Conservation (phyloP, 345 rosid genomes). For the Arabidopsis suecica region DNA sequence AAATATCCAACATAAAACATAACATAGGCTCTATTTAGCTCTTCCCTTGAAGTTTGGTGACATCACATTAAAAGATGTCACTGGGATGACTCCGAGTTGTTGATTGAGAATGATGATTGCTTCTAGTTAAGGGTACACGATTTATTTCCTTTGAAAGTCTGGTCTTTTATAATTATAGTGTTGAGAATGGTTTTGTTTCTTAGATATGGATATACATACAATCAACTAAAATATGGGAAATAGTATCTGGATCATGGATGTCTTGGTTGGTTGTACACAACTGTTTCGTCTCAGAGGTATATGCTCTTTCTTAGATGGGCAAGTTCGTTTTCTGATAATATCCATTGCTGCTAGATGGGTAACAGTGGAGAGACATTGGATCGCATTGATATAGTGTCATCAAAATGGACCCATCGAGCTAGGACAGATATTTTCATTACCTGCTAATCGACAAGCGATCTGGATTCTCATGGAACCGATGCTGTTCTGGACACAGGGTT, state of each 20-base stretch:
- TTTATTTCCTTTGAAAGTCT: conserved; percentile 55
- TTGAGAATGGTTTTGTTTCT: conserved; percentile 54
- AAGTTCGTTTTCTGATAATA: conserved; percentile 64
- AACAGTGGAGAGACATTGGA: conserved; percentile 75
- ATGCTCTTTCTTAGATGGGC: conserved; percentile 79
- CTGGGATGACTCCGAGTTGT: conserved; percentile 24
- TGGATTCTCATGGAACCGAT: conserved; percentile 63
- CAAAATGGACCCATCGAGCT: conserved; percentile 73
- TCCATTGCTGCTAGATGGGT: conserved; percentile 87
- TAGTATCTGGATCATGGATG: conserved; percentile 91
- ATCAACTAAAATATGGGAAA: conserved; percentile 70
- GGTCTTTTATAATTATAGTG: conserved; percentile 42
- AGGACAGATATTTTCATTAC: conserved; percentile 50
- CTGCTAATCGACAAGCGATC: conserved; percentile 61
- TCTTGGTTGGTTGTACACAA: conserved; percentile 80
- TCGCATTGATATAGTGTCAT: conserved; percentile 68
- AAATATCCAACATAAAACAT: not conserved
- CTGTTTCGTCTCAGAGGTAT: conserved; percentile 90
- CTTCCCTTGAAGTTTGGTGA: conserved; percentile 20
- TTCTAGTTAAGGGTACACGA: conserved; percentile 30
- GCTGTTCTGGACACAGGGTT: conserved; percentile 58
- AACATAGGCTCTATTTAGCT: conserved; percentile 11
- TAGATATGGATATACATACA: conserved; percentile 78
- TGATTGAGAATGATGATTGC: conserved; percentile 24
- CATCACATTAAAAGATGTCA: not conserved